These are phyloP conservation scores for Zizania latifolia DNA, from an alignment of 176 grass and related monocot species.

Conservation along the genomic window DNA sequence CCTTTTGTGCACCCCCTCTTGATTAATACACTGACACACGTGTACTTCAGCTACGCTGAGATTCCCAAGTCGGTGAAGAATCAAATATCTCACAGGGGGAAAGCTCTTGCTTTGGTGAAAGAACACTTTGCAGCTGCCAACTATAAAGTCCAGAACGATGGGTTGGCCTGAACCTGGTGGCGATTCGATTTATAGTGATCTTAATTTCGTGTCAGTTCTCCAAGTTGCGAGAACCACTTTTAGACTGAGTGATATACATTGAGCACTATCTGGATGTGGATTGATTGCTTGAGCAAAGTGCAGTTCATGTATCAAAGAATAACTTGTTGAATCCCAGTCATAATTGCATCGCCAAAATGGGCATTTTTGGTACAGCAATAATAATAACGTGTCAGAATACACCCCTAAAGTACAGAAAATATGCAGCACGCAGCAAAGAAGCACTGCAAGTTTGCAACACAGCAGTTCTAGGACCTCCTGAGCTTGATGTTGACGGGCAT, in stretches of 20 bases:
- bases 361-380: not conserved
- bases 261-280: not conserved
- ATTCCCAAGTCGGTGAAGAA: slow-evolving; percentile 94
- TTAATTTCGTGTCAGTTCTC: not conserved
- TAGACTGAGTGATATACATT: not conserved
- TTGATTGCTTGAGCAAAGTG: not conserved
- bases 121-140: slow-evolving; percentile 63
- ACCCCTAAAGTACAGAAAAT: not conserved
- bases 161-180: slow-evolving; percentile 22
- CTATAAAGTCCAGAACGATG: slow-evolving; percentile 48
- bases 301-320: no score
- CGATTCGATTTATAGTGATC: not conserved
- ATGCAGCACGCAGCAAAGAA: slow-evolving; percentile 17
- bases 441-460: not conserved
- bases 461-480: slow-evolving; percentile 30
- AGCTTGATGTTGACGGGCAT: slow-evolving; percentile 50
- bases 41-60: slow-evolving; percentile 73
- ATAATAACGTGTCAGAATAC: not conserved
- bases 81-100: slow-evolving; percentile 82
- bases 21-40: not conserved
- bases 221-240: not conserved
- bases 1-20: not conserved
- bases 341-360: not conserved
- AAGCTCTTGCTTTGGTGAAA: slow-evolving; percentile 81
- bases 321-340: not conserved